phyloP scores from a whole-genome alignment of 495 filamentous ascomycete genomes.

The Podospora sp. region DNA sequence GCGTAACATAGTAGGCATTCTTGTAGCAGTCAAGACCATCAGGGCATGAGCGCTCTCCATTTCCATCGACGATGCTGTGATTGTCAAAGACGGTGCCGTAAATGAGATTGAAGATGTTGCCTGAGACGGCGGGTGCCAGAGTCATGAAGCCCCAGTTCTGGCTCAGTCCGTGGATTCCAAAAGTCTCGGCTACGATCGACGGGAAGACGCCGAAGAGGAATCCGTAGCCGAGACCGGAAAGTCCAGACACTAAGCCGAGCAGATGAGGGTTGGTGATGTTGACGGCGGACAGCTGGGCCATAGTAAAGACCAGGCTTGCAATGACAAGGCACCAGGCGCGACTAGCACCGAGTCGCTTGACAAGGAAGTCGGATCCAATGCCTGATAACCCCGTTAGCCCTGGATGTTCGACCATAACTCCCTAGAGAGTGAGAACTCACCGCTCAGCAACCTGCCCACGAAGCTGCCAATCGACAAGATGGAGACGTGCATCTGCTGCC shows the following conservation, averaged over 20 bases:
- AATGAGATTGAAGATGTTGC: slow-evolving; percentile 88
- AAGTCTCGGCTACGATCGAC: slow-evolving; percentile 86
- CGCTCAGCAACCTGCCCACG: slow-evolving; percentile 74
- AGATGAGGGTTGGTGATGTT: slow-evolving; percentile 78
- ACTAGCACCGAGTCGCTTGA: slow-evolving; percentile 74
- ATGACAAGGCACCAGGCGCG: slow-evolving; percentile 88
- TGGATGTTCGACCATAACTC: not conserved
- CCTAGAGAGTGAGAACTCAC: slow-evolving; percentile 42
- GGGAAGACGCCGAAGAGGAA: slow-evolving; percentile 95
- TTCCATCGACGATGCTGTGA: slow-evolving; percentile 67
- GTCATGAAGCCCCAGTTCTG: slow-evolving; percentile 97
- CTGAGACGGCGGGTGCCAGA: slow-evolving; percentile 77
- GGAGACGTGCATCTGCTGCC: slow-evolving; percentile 91
- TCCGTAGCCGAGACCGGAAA: slow-evolving; percentile 90
- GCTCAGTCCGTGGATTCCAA: slow-evolving; percentile 84
- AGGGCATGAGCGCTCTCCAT: slow-evolving; percentile 72
- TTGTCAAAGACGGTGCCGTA: slow-evolving; percentile 82
- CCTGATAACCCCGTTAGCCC: slow-evolving; percentile 53
- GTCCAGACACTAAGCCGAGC: slow-evolving; percentile 74
- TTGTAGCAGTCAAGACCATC: slow-evolving; percentile 83
- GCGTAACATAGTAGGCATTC: slow-evolving; percentile 80
- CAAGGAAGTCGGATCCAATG: slow-evolving; percentile 85
- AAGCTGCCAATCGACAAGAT: slow-evolving; percentile 87
- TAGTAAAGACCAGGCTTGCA: slow-evolving; percentile 74
- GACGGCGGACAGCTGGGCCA: slow-evolving; percentile 79